A percentile compares a stretch with the other conserved stretches of the same genome.
Evolutionary conservation across 2,329 filamentous ascomycete genomes (phyloP).

Genomic region (Exophiala xenobiotica): DNA sequence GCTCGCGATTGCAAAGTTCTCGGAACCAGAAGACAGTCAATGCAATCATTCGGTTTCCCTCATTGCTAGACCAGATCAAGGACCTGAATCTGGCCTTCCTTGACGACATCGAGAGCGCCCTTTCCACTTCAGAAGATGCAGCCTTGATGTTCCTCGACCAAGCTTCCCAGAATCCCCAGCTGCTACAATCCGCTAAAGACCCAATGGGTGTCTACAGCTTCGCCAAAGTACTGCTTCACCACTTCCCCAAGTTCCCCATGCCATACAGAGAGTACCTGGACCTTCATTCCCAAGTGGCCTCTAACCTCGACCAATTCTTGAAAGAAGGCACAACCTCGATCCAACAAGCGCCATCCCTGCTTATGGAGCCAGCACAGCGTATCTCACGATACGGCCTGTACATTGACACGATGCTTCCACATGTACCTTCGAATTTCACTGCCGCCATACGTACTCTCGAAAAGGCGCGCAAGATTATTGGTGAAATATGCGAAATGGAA

Average conservation of each 20-base stretch:
- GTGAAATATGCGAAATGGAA: slow-evolving; percentile 94
- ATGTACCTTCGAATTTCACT: slow-evolving; percentile 27
- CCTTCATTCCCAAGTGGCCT: slow-evolving; percentile 82
- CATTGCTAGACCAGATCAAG: slow-evolving; percentile 75
- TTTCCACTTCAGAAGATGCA: slow-evolving; percentile 81
- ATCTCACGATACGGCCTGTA: slow-evolving; percentile 92
- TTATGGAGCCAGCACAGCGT: slow-evolving; percentile 95
- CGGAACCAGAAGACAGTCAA: slow-evolving; percentile 30
- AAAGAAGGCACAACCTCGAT: slow-evolving; percentile 70
- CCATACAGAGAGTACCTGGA: slow-evolving; percentile 93
- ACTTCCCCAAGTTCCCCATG: slow-evolving; percentile 89
- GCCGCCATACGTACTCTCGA: slow-evolving; percentile 61
- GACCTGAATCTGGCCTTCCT: slow-evolving; percentile 80
- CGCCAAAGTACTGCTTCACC: slow-evolving; percentile 78
- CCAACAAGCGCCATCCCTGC: slow-evolving; percentile 81
- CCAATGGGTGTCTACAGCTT: slow-evolving; percentile 75
- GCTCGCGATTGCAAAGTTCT: slow-evolving; percentile 56
- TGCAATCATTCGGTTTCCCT: slow-evolving; percentile 61
- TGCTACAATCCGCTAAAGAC: slow-evolving; percentile 60
- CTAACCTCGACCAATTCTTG: slow-evolving; percentile 74
- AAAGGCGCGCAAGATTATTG: slow-evolving; percentile 87
- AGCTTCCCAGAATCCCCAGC: slow-evolving; percentile 44
- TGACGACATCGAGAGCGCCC: slow-evolving; percentile 68
- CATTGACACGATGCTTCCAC: slow-evolving; percentile 77
- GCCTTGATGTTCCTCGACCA: slow-evolving; percentile 61